Evolutionary conservation across 208 protist species (phyloP).

Genomic region (Leishmania tarentolae): DNA sequence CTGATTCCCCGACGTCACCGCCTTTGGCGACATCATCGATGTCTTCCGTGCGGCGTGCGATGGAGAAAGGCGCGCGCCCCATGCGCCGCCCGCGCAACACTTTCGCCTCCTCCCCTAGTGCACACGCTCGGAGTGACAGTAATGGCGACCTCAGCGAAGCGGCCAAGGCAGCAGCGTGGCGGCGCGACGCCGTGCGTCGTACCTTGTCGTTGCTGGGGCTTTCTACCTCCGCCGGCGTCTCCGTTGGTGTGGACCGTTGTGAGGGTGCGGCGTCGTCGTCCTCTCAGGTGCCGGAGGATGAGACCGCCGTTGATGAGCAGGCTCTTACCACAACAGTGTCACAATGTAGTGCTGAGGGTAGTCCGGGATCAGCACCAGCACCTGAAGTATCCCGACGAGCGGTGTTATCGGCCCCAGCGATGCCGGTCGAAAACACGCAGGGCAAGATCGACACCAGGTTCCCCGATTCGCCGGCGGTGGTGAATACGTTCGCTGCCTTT

Average conservation of each 20-base stretch:
- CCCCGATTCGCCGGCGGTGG: slow-evolving; percentile 14
- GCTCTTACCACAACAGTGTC: neutral
- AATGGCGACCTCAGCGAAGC: neutral
- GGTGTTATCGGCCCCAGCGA: neutral
- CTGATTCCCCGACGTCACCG: slow-evolving; percentile 5
- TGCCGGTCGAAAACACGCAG: neutral
- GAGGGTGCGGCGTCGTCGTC: neutral
- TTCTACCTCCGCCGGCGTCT: slow-evolving; percentile 5
- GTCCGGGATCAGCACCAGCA: neutral
- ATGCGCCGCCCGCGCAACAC: slow-evolving; percentile 15
- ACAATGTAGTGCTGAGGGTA: neutral
- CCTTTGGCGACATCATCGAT: slow-evolving; percentile 4
- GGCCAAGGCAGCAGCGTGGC: slow-evolving; percentile 10
- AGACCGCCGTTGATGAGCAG: neutral
- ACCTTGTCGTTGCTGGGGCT: slow-evolving; percentile 18
- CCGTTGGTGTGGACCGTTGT: neutral
- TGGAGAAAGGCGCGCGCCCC: slow-evolving; percentile 28
- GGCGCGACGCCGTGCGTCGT: slow-evolving; percentile 16
- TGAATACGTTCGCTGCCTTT: slow-evolving; percentile 22
- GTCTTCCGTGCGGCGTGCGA: slow-evolving; percentile 7
- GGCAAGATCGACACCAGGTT: neutral
- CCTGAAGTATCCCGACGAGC: neutral
- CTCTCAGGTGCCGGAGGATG: neutral
- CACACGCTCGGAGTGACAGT: slow-evolving; percentile 2
- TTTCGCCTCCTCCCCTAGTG: neutral